Evolutionary conservation across 371 early-diverging fungal species (phyloP), one percentile per base, ranked within the genome.

Genomic region (Choanephora cucurbitarum): DNA sequence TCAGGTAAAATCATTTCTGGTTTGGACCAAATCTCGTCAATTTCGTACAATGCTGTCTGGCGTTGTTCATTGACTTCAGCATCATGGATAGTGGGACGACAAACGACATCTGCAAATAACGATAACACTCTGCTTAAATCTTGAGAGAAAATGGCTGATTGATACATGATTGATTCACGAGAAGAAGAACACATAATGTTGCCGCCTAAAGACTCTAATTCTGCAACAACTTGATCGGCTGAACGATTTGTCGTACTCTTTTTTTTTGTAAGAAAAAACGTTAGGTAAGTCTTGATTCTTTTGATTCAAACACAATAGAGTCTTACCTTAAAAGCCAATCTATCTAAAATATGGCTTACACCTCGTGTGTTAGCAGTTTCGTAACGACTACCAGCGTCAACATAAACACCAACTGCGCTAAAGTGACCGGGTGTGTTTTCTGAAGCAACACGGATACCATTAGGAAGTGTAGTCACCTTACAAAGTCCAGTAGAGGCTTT

Each of bases 151-250:
- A 96, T 89, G 4, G 95, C 86, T 0, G 92, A 89, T 70, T 95
- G 96, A 69, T 94, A 95, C 88, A 95, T 91, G 70, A 96, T 91
- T 45, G 87, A 84, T 71, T 98, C 98, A 18, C 97, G 87, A n/a
- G 92, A 87, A 34, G 91, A 86, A 31, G 92, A 90, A 48, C 95
- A 90, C 79, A 88, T 85, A 31, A 97, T 82, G 51, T 93, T 95
- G 19, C 96, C 96, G 14, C 96, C 97, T 17, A 96, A 72, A 18
- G 83, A 78, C 57, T 95, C 96, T 43, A 96, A 72, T 65, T 88
- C 81, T 21, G 82, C 74, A 57, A 88, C 81, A n/a, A 94, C 84
- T 58, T 89, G 75, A 40, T 83, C 86, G 13, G 85, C 81, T 18
- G 82, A 82, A 46, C 80, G 69, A 43, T 80, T 84, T 28, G 70